Conservation (phyloP, 495 filamentous ascomycete species). For the Hypoxylon lienhwacheense region DNA sequence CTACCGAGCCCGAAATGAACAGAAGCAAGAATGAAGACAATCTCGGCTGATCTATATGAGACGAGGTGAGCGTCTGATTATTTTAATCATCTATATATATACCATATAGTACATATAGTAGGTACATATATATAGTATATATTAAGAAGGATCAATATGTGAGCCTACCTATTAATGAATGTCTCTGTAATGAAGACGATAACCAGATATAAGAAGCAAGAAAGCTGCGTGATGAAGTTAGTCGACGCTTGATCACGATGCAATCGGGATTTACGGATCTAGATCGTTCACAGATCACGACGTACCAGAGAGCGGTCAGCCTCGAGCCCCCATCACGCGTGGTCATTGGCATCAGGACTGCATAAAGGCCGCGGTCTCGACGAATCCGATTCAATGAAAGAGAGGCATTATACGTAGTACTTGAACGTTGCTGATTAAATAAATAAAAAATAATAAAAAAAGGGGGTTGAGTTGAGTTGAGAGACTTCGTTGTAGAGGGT, state of each 20-base stretch:
- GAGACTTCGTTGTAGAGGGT: no score
- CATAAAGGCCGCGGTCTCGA: slow-evolving; percentile 24
- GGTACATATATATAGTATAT: not conserved
- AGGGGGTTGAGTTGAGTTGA: no score
- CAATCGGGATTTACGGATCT: no score
- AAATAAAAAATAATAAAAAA: no score
- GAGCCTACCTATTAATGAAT: slow-evolving; percentile 47
- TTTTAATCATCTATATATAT: no score
- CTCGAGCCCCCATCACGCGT: slow-evolving; percentile 42
- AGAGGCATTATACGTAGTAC: no score
- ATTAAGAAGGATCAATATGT: no score
- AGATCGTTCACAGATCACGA: not conserved
- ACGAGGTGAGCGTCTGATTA: slow-evolving; percentile 3
- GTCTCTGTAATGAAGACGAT: slow-evolving; percentile 45
- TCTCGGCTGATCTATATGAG: slow-evolving; percentile 46
- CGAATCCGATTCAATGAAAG: slow-evolving; percentile 8
- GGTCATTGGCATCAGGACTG: slow-evolving; percentile 39
- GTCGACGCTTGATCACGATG: no score
- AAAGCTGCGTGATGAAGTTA: slow-evolving; percentile 37
- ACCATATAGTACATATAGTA: not conserved
- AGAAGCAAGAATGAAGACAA: slow-evolving; percentile 42
- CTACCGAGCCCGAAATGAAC: slow-evolving; percentile 39
- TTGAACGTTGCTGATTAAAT: no score
- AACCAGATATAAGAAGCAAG: slow-evolving; percentile 51
- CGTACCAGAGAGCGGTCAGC: slow-evolving; percentile 48